Evolutionary conservation across 306 rosid genomes (phyloP).

Genomic region (Medicago lupulina): DNA sequence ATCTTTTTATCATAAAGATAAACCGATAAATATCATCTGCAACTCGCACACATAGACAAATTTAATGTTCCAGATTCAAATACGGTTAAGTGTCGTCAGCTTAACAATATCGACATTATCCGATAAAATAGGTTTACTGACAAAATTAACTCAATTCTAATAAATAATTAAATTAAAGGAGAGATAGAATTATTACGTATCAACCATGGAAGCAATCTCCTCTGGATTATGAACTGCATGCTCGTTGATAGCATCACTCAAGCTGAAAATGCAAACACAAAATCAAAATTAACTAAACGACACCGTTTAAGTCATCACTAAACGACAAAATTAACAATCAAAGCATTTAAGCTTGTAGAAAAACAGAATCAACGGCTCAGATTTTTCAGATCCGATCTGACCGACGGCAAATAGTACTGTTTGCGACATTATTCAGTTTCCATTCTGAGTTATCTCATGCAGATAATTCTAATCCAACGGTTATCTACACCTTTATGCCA

Average conservation of each 20-base stretch:
- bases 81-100: too few relatives aligned
- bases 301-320: neutral
- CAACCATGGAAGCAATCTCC: conserved; percentile 80
- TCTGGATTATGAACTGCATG: conserved; percentile 91
- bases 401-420: neutral
- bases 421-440: neutral
- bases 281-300: conserved; percentile 33
- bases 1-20: too few relatives aligned
- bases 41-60: too few relatives aligned
- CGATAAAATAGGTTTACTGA: too few relatives aligned
- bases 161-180: neutral
- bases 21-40: too few relatives aligned
- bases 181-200: conserved; percentile 60
- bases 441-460: neutral
- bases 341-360: conserved; percentile 24
- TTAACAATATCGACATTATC: too few relatives aligned
- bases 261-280: conserved; percentile 51
- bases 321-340: conserved; percentile 20
- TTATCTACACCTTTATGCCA: neutral
- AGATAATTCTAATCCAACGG: conserved; percentile 28
- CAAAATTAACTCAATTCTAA: too few relatives aligned
- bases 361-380: conserved; percentile 42
- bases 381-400: conserved; percentile 58
- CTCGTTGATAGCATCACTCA: conserved; percentile 50
- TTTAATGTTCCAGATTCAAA: too few relatives aligned